A percentile compares a stretch with the other conserved stretches of the same genome.
These are phyloP conservation scores for Daedaleopsis nitida DNA, from an alignment of 768 basidiomycete genomes.

Conservation along the genomic window DNA sequence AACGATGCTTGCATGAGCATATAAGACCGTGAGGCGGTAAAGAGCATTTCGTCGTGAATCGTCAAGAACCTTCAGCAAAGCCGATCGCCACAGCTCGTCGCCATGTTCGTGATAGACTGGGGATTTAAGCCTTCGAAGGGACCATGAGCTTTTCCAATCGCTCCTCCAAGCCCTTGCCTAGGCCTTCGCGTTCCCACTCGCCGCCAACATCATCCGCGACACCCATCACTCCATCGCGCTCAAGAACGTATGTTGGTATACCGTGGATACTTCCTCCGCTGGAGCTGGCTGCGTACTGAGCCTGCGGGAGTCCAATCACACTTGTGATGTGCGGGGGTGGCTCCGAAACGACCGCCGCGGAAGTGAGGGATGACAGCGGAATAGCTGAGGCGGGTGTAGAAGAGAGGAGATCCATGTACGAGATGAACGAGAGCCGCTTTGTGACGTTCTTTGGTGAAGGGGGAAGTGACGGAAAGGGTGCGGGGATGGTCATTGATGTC, in stretches of 20 bases:
- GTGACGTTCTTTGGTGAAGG: slow-evolving; percentile 52
- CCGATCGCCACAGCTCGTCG: not conserved
- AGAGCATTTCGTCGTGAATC: slow-evolving; percentile 2
- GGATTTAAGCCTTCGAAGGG: slow-evolving; percentile 16
- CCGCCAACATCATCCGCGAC: slow-evolving; percentile 70
- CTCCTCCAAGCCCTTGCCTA: slow-evolving; percentile 84
- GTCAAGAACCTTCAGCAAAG: not conserved
- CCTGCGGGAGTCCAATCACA: slow-evolving; percentile 48
- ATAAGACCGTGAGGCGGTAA: slow-evolving; percentile 7
- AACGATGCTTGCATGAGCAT: slow-evolving; percentile 5
- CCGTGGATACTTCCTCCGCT: slow-evolving; percentile 30
- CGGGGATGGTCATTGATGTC: slow-evolving; percentile 26
- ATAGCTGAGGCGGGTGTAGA: slow-evolving; percentile 74
- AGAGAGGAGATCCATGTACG: slow-evolving; percentile 82
- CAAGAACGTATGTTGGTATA: slow-evolving; percentile 20
- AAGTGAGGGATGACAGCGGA: slow-evolving; percentile 74
- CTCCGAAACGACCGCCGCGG: slow-evolving; percentile 52
- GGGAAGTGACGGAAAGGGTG: slow-evolving; percentile 33
- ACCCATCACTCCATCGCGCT: slow-evolving; percentile 25
- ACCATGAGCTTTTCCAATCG: slow-evolving; percentile 64
- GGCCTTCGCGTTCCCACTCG: slow-evolving; percentile 86
- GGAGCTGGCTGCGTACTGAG: slow-evolving; percentile 32
- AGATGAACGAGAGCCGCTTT: slow-evolving; percentile 87
- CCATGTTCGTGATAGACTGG: not conserved
- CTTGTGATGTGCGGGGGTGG: slow-evolving; percentile 76